Evolutionary conservation across 768 basidiomycete species (phyloP), one percentile per base, ranked within the genome.

Genomic region (Pulveroboletus sp.): DNA sequence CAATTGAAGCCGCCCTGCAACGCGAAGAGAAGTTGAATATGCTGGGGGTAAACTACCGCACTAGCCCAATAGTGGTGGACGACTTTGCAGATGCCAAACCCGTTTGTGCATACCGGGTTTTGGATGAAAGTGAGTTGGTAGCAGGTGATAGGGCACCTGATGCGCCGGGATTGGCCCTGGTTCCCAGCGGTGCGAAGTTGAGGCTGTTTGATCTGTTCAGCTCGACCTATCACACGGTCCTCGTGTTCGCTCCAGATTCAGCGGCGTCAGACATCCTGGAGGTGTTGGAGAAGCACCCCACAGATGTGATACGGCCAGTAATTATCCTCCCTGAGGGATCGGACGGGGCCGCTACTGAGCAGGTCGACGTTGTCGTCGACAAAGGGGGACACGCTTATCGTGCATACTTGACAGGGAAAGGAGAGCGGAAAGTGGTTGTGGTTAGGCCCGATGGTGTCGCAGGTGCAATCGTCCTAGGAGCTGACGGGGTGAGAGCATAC

Each of bases 21-120:
- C 49, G 38, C 11, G 43, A 41, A 7, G 14, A 59, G n/a, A 54
- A 58, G 2, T 47, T 77, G 5, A 53, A 61, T 19, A 75, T 77
- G 60, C 71, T 80, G 32, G 78, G 76, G 9, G 67, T 81, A 34
- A 81, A 81, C 61, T 81, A 76, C 54, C 70, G 81, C 10, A 72
- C 72, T 61, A 80, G 79, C 56, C 52, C 73, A 0, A 68, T 79
- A 17, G 66, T 80, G 1, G 20, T 76, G 12, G 79, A 81, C 36
- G 58, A 58, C 14, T 27, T 51, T 47, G 40, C 47, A 1, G 17
- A 23, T 1, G 20, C 45, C 11, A 35, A 33, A 36, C 40, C 40
- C 6, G 40, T 45, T 21, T 32, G 25, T 12, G 47, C 58, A 11
- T 57, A 59, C 27, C 20, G 44, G 14, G 17, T 42, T 13, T 12